Base-by-base conservation (phyloP, 495 filamentous ascomycete genomes). In the Symbiotaphrina buchneri region DNA sequence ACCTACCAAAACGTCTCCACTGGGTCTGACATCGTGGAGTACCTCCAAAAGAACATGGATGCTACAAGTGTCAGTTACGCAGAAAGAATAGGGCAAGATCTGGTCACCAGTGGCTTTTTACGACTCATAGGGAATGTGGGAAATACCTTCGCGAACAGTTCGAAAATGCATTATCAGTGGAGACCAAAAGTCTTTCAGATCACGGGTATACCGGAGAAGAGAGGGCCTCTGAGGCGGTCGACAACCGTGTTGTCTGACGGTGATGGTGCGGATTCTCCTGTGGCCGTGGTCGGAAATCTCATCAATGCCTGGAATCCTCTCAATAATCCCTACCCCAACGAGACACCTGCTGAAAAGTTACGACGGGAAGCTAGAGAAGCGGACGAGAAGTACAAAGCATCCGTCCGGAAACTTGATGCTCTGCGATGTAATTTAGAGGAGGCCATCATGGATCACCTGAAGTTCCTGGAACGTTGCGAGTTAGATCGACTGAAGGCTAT, bases 101-200 rank as follows among this genome's bases (percentile, higher is more conserved):
- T 99, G 37, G 72, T 94, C 30, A 54, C 65, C 3, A 65, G 76
- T 44, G 87, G 87, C 19, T 91, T 92, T 46, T 58, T 99, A 34
- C 68, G 87, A 22, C 52, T 99, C 41, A 67, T 99, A 38, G 87
- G 87, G 29, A 90, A 78, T 46, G 85, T 99, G 34, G 87, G 90
- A 18, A 95, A 67, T 48, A 78, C 73, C 6, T 99, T 99, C 44
- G 82, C 84, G 36, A 99, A 99, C 53, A 94, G 82, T 55, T 84
- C 84, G 27, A 83, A 75, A 54, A 74, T 95, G 70, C 76, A 76
- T 46, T 99, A 95, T 48, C 87, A 99, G 49, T 99, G 90, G 90
- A 71, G 79, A 26, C 65, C 83, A 2, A 91, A 78, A 51, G 77
- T 74, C 0, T 95, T 93, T 52, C 72, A 93, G 46, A 48, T 81